Percentiles rank a stretch among this genome's conserved stretches.
These are phyloP conservation scores for peach (Prunus persica) DNA, from an alignment of 306 rosid species.

Conservation along the genomic window Prunus_persica_NCBIv2 NC_034015.1:12094001-12094500, in stretches of 20 bases:
- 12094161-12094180: background rate
- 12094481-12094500: constrained; percentile 83
- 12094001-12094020: constrained; percentile 73
- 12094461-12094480: constrained; percentile 94
- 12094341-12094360: background rate
- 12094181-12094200: background rate
- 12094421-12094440: background rate
- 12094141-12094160: constrained; percentile 1
- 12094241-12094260: background rate
- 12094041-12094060: background rate
- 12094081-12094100: background rate
- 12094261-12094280: no score
- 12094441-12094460: constrained; percentile 1
- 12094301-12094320: no score
- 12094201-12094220: background rate
- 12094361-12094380: no score
- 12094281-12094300: no score
- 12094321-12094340: no score
- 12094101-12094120: background rate
- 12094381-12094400: background rate
- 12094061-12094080: background rate
- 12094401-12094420: background rate
- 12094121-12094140: background rate
- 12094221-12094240: background rate
- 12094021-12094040: constrained; percentile 90